Evolutionary conservation across 306 rosid genomes (phyloP).

Genomic region (Dicorynia guianensis): DNA sequence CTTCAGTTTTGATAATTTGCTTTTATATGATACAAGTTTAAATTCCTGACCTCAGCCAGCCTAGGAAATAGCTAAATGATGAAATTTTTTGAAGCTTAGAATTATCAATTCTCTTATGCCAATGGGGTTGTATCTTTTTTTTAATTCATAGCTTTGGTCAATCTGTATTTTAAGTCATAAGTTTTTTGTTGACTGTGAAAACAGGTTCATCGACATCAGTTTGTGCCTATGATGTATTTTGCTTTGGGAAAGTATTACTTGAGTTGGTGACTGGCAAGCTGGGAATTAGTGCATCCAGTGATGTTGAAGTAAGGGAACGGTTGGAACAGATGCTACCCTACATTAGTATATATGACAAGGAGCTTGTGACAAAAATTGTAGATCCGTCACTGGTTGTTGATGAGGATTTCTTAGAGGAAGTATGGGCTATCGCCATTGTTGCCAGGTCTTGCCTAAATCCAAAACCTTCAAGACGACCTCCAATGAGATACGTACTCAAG

Average conservation of each 20-base stretch:
- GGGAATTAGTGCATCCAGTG: conserved; percentile 77
- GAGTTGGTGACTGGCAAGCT: conserved; percentile 88
- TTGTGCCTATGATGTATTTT: conserved; percentile 87
- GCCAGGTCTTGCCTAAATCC: conserved; percentile 95
- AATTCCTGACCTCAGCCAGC: neutral
- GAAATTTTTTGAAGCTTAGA: no score
- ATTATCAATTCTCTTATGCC: no score
- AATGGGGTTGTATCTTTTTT: neutral
- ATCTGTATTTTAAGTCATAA: conserved; percentile 26
- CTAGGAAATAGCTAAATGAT: no score
- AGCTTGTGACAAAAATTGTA: conserved; percentile 73
- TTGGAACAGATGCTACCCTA: conserved; percentile 67
- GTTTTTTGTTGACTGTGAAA: conserved; percentile 41
- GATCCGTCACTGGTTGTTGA: conserved; percentile 87
- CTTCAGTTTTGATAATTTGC: neutral
- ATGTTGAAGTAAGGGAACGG: conserved; percentile 62
- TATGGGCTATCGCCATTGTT: conserved; percentile 95
- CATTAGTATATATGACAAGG: conserved; percentile 84
- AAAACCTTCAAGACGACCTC: conserved; percentile 85
- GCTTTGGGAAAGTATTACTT: conserved; percentile 93
- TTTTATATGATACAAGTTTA: neutral
- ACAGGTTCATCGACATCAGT: conserved; percentile 73
- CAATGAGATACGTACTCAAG: conserved; percentile 81
- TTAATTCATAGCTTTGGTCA: neutral
- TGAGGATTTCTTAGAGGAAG: conserved; percentile 95